Base-by-base conservation (phyloP, 495 filamentous ascomycete species). In the Penicillium cataractarum region DNA sequence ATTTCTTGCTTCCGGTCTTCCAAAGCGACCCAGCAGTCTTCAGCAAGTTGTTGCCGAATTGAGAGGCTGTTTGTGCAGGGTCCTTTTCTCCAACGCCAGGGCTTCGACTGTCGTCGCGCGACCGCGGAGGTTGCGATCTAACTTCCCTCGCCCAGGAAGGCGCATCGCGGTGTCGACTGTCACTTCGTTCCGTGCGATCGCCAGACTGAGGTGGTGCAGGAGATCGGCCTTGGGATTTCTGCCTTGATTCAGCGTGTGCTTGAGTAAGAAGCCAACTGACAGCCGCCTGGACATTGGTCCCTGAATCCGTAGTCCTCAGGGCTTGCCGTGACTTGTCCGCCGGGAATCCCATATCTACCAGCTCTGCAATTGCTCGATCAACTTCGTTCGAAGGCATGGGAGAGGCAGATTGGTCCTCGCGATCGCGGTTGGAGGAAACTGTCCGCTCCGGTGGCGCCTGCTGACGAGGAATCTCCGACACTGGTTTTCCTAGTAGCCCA, bases 291-390 rank as follows among this genome's bases (percentile, higher is more conserved):
- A 98, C 85, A 73, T 97, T 86, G 0, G 88, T 77, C 22, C 93
- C 92, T 10, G 86, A 87, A 8, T 90, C 85, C 13, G 91, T 98
- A 70, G 90, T 88, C 13, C 83, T 83, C 8, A 99, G 77, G 44
- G 93, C 96, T 62, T 86, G 81, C 60, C 83, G 85, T 24, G 96
- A 86, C 60, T 92, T 92, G 48, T 95, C 89, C 0, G 87, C 84
- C 0, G 90, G 86, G 61, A 99, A 99, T 26, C 95, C 95, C 88
- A 98, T 97, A 66, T 98, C 94, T 10, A 98, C 88, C 21, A 99
- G 75, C 69, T 97, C 92, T 1, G 92, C 93, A 57, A 98, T 84
- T 4, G 92, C 92, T 55, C 83, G 85, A 71, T 97, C 93, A 50
- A 87, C 86, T 9, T 88, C 89, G 69, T 89, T 88, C 0, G 77